Conservation (phyloP, 805 yeast species). For the Spathaspora sp. region DNA sequence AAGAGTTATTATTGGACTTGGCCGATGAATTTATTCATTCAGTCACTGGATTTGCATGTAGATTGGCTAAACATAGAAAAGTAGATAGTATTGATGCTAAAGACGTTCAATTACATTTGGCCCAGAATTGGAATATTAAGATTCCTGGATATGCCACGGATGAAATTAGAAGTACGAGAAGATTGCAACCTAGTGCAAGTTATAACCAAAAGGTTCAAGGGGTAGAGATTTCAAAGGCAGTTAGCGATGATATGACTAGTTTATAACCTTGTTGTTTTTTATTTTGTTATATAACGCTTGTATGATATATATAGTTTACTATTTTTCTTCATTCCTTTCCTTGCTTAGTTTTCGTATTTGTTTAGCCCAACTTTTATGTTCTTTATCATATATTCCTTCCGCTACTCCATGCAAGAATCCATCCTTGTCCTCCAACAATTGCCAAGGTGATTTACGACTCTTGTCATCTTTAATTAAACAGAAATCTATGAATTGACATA, state of each 20-base stretch:
- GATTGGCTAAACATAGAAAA: constrained; percentile 91
- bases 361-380: constrained; percentile 40
- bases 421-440: constrained; percentile 43
- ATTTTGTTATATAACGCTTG: not conserved
- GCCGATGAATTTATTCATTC: constrained; percentile 94
- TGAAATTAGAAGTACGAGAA: constrained; percentile 76
- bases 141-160: constrained; percentile 92
- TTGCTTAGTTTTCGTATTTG: constrained; percentile 30
- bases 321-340: constrained; percentile 13
- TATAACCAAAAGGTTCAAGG: constrained; percentile 68
- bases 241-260: constrained; percentile 42
- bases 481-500: constrained; percentile 66
- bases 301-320: not conserved
- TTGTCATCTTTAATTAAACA: constrained; percentile 71
- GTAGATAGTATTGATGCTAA: constrained; percentile 81
- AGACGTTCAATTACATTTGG: constrained; percentile 89
- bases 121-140: constrained; percentile 90
- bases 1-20: constrained; percentile 81
- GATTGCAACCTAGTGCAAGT: constrained; percentile 60
- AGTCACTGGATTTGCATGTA: constrained; percentile 90
- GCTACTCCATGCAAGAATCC: constrained; percentile 30
- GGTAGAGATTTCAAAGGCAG: constrained; percentile 62
- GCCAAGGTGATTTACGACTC: constrained; percentile 70
- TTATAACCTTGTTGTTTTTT: not conserved
- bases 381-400: constrained; percentile 30